Evolutionary conservation across 78 protist genomes (phyloP), one percentile per base, ranked within the genome.

Genomic region (Pelomyxa schiedti): DNA sequence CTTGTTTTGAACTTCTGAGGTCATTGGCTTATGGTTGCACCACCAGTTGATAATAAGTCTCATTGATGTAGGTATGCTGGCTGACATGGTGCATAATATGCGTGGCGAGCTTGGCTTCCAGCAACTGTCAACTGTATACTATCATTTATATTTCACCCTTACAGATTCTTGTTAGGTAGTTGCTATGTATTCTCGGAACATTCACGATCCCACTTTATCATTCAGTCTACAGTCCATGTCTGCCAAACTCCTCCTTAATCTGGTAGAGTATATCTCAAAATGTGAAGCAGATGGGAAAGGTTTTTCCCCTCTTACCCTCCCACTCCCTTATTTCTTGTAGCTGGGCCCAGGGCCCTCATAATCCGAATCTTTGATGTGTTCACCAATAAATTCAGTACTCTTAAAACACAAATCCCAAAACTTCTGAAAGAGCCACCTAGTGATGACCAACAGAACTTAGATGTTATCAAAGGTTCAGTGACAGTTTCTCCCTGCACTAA

Each of bases 21-120:
- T 91, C 93, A 29, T 76, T 91, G 30, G 95, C 95, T 7, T 83
- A 72, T 76, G 28, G 52, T 7, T 77, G 81, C 41, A 82, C 89
- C 24, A 93, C 93, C 92, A 92, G 32, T 72, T 92, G 2, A 72
- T 92, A 6, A 24, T 24, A n/a, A 24, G 24, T 52, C 24, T 24
- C 24, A 24, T n/a, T n/a, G 63, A 52, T n/a, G 24, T 52, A 52
- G 63, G 63, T 52, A n/a, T 52, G 24, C 24, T 52, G 24, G 24
- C 24, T 52, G 24, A n/a, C 24, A 52, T n/a, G 63, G 63, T 52
- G 36, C 95, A 92, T 74, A 81, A 89, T 38, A 88, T 88, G 22
- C 84, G 94, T 8, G 39, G 26, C 6, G 52, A 87, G 8, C 78
- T 92, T 29, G 24, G 41, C 0, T 32, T 84, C 42, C 6, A 0